A percentile compares a stretch with the other conserved stretches of the same genome.
Conservation (phyloP, 441 rosid species). For the Pelargonium cotyledonis region DNA sequence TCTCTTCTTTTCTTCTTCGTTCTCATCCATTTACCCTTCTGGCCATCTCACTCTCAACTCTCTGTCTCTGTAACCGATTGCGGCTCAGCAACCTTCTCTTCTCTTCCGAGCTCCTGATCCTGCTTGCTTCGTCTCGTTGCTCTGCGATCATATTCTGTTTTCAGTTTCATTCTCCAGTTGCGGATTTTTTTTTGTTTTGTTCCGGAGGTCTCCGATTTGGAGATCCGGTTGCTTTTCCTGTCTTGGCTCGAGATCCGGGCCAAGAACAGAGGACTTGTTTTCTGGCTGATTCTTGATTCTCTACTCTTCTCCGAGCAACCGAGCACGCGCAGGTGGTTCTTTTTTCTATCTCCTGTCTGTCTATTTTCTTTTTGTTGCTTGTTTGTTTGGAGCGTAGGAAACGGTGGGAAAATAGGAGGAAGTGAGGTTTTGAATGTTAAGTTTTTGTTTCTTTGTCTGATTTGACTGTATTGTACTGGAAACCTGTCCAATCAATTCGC, state of each 20-base stretch:
- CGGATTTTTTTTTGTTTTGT: conserved; percentile 1
- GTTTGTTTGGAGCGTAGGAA: conserved; percentile 16
- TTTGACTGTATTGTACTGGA: conserved; percentile 1
- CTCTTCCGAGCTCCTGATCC: not conserved
- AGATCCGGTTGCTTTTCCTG: conserved; percentile 44
- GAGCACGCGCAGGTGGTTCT: conserved; percentile 8
- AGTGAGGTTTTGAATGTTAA: conserved; percentile 7
- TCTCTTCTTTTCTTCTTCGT: conserved; percentile 11
- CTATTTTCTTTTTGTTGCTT: not conserved
- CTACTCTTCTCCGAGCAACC: conserved; percentile 11
- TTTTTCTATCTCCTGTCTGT: not conserved
- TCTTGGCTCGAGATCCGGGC: conserved; percentile 96
- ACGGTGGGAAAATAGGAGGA: conserved; percentile 11
- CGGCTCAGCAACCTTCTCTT: conserved; percentile 15
- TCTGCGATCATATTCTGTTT: not conserved
- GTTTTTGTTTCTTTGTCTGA: not conserved
- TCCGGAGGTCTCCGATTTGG: conserved; percentile 21
- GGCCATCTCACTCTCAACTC: not conserved
- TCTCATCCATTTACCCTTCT: conserved; percentile 37
- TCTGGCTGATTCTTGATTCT: conserved; percentile 23
- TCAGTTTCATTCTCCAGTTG: not conserved
- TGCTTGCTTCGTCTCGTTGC: not conserved
- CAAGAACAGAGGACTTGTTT: conserved; percentile 47
- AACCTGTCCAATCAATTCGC: not conserved
- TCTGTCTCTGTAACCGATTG: conserved; percentile 18